Evolutionary conservation across 257 asterid genomes (phyloP).

Genomic region (Solanum etuberosum): DNA sequence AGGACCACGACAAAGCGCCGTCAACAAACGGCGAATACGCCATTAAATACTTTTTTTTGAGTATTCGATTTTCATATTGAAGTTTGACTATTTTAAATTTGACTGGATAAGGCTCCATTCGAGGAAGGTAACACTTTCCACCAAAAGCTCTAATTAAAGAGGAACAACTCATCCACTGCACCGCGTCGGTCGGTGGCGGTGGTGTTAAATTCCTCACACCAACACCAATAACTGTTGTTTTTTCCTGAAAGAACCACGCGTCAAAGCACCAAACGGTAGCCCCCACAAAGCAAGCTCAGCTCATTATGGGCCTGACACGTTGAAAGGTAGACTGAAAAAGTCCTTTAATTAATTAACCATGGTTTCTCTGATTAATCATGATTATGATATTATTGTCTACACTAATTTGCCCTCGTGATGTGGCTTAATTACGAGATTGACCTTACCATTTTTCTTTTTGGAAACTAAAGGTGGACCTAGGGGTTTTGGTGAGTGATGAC

Average conservation of each 20-base stretch:
- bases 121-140: too few relatives aligned
- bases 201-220: not conserved
- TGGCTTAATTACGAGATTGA: not conserved
- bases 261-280: constrained; percentile 1
- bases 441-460: not conserved
- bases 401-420: constrained; percentile 7
- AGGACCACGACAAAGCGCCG: constrained; percentile 18
- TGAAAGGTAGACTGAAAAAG: not conserved
- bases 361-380: not conserved
- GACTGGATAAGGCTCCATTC: not conserved
- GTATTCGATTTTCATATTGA: not conserved
- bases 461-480: not conserved
- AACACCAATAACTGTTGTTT: not conserved
- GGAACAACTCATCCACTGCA: not conserved
- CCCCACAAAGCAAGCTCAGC: not conserved
- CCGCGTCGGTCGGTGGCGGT: not conserved
- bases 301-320: constrained; percentile 20
- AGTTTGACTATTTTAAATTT: too few relatives aligned
- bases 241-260: not conserved
- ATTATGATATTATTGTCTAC: not conserved
- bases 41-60: not conserved
- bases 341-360: not conserved
- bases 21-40: not conserved
- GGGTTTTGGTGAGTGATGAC: not conserved
- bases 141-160: too few relatives aligned